Evolutionary conservation across 352 stramenopile genomes (phyloP).

Genomic region (Phytophthora chlamydospora): DNA sequence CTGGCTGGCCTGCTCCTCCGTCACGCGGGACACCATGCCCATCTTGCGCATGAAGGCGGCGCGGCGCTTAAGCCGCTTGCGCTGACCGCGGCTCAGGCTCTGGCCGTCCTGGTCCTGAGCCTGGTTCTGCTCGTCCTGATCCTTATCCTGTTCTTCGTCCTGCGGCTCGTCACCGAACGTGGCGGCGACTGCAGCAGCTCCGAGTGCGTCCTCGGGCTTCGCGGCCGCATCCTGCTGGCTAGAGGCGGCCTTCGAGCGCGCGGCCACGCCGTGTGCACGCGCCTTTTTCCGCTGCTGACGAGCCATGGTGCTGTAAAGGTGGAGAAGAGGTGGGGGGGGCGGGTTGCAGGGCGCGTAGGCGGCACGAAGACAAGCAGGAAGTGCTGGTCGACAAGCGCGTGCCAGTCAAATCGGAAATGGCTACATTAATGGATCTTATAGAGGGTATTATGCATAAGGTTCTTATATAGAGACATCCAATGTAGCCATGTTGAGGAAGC

Average conservation of each 20-base stretch:
- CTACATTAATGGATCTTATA: too few relatives aligned
- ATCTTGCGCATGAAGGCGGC: constrained; percentile 88
- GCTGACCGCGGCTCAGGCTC: constrained; percentile 77
- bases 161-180: constrained; percentile 49
- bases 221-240: constrained; percentile 17
- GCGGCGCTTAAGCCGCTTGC: constrained; percentile 85
- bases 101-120: constrained; percentile 20
- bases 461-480: not conserved
- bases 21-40: constrained; percentile 76
- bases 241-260: constrained; percentile 45
- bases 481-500: constrained; percentile 8
- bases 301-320: constrained; percentile 37
- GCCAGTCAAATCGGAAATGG: constrained; percentile 2
- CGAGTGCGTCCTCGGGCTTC: constrained; percentile 34
- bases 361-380: not conserved
- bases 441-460: too few relatives aligned
- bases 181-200: constrained; percentile 65
- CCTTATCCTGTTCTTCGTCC: constrained; percentile 49
- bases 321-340: not conserved
- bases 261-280: constrained; percentile 57
- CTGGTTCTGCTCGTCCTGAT: constrained; percentile 25
- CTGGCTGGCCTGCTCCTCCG: constrained; percentile 54
- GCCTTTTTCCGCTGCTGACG: constrained; percentile 65
- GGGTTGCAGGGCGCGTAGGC: not conserved
- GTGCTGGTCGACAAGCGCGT: not conserved